phyloP scores from a whole-genome alignment of 2,329 filamentous ascomycete species.

The Phoma herbarum region DNA sequence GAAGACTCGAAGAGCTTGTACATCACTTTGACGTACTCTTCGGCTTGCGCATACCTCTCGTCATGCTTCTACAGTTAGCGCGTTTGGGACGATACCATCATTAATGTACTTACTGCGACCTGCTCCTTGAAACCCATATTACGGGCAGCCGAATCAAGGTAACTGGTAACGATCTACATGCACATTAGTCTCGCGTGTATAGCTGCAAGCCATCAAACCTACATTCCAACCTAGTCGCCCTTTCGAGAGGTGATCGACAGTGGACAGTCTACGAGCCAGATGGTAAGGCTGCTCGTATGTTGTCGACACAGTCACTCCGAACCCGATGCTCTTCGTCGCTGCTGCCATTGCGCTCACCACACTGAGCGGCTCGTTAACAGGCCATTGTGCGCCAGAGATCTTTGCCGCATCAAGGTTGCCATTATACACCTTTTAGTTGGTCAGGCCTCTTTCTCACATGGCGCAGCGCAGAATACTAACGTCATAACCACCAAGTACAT shows the following conservation, averaged over 20 bases:
- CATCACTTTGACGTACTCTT: conserved; percentile 74
- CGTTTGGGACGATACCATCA: too few relatives aligned
- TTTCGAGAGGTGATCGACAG: conserved; percentile 71
- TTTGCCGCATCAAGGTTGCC: conserved; percentile 69
- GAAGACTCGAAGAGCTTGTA: conserved; percentile 75
- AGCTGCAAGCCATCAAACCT: conserved; percentile 16
- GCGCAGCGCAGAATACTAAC: conserved; percentile 34
- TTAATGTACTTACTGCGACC: conserved; percentile 61
- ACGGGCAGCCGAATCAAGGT: conserved; percentile 71
- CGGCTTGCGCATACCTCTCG: conserved; percentile 61
- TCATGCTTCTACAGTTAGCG: conserved; percentile 61
- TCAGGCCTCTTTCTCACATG: neutral
- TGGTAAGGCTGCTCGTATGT: conserved; percentile 76
- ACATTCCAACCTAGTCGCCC: conserved; percentile 57
- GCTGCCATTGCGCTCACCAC: conserved; percentile 73
- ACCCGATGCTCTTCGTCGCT: conserved; percentile 71
- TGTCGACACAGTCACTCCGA: conserved; percentile 73
- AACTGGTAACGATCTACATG: conserved; percentile 69
- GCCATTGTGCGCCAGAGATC: conserved; percentile 71
- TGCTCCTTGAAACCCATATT: conserved; percentile 69
- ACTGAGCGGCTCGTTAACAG: conserved; percentile 73
- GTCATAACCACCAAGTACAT: conserved; percentile 68
- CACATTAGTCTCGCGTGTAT: conserved; percentile 1
- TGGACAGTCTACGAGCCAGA: conserved; percentile 70
- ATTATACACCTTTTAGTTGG: conserved; percentile 61